phyloP scores from a whole-genome alignment of 345 rosid genomes.

The thale cress (Arabidopsis thaliana) region TAIR10.1 NC_003076.8:4378501-4379000 shows the following conservation, averaged over 20 bases:
- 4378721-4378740: slow-evolving; percentile 18
- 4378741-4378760: background rate
- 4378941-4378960: background rate
- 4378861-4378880: slow-evolving; percentile 14
- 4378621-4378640: slow-evolving; percentile 64
- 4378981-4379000: background rate
- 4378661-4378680: slow-evolving; percentile 37
- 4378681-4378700: slow-evolving; percentile 25
- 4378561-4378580: slow-evolving; percentile 28
- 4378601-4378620: slow-evolving; percentile 16
- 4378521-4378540: slow-evolving; percentile 53
- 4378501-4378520: slow-evolving; percentile 83
- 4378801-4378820: background rate
- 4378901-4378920: background rate
- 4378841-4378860: slow-evolving; percentile 33
- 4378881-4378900: background rate
- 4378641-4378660: slow-evolving; percentile 50
- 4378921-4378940: slow-evolving; percentile 23
- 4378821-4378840: slow-evolving; percentile 5
- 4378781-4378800: slow-evolving; percentile 32
- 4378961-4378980: background rate
- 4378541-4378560: slow-evolving; percentile 56
- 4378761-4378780: slow-evolving; percentile 1
- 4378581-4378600: slow-evolving; percentile 11
- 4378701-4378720: slow-evolving; percentile 40